phyloP scores from a whole-genome alignment of 78 protist species.

The Goniomonas avonlea region DNA sequence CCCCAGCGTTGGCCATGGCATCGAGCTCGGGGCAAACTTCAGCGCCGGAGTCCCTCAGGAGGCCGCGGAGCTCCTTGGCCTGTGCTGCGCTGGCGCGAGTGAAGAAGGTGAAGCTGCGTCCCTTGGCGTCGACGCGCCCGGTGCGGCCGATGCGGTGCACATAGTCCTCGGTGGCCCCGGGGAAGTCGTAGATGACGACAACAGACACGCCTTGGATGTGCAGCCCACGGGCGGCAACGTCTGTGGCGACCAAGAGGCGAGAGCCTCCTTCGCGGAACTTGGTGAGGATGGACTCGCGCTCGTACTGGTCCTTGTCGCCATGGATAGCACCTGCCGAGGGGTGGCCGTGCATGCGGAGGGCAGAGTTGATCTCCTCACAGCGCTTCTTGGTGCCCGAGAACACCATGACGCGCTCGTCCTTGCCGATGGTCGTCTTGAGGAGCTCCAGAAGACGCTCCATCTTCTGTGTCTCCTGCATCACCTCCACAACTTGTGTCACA shows the following conservation, averaged over 20 bases:
- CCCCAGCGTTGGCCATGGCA: too few relatives aligned
- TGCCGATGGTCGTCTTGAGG: background rate
- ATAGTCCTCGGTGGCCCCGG: constrained; percentile 70
- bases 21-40: too few relatives aligned
- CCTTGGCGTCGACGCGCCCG: constrained; percentile 58
- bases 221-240: constrained; percentile 94
- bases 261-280: constrained; percentile 48
- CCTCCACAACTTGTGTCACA: constrained; percentile 68
- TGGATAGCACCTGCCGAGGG: constrained; percentile 30
- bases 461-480: constrained; percentile 32
- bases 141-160: constrained; percentile 45
- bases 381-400: constrained; percentile 36
- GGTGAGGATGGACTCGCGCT: constrained; percentile 37
- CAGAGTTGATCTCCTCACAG: constrained; percentile 27
- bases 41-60: too few relatives aligned
- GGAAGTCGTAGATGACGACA: constrained; percentile 93
- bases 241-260: constrained; percentile 91
- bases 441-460: background rate
- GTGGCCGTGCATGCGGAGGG: background rate
- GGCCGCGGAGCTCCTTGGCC: too few relatives aligned
- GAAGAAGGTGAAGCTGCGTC: constrained; percentile 68
- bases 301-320: constrained; percentile 50
- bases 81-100: too few relatives aligned
- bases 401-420: constrained; percentile 21
- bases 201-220: constrained; percentile 89